These are phyloP conservation scores for Andrographis paniculata DNA, from an alignment of 305 asterid species.

Conservation along the genomic window DNA sequence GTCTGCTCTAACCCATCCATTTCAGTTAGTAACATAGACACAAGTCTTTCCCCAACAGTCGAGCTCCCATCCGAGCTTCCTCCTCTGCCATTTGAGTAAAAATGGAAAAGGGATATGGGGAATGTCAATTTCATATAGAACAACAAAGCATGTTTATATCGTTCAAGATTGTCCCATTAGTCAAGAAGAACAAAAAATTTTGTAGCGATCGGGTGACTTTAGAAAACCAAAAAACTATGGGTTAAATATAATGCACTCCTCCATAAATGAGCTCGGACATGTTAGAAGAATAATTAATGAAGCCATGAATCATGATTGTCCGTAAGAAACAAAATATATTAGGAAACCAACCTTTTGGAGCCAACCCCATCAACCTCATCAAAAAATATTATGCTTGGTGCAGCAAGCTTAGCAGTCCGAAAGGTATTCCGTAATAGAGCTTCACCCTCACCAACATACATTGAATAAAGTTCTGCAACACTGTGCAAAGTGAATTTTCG, in stretches of 20 bases:
- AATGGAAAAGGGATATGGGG: slow-evolving; percentile 1
- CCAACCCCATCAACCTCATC: slow-evolving; percentile 95
- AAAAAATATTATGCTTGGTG: slow-evolving; percentile 93
- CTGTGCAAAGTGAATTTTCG: slow-evolving; percentile 33
- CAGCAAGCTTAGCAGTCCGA: slow-evolving; percentile 86
- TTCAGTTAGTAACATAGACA: slow-evolving; percentile 85
- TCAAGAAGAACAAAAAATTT: not conserved
- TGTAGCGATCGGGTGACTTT: not conserved
- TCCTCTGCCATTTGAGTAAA: slow-evolving; percentile 45
- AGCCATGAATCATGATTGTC: not conserved
- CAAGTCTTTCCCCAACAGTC: slow-evolving; percentile 74
- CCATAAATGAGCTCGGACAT: not conserved
- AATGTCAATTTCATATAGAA: not conserved
- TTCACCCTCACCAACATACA: slow-evolving; percentile 99
- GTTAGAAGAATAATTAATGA: not conserved
- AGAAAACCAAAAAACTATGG: not conserved
- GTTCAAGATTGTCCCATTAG: not conserved
- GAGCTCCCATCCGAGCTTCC: slow-evolving; percentile 67
- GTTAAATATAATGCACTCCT: not conserved
- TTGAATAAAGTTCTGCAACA: slow-evolving; percentile 85
- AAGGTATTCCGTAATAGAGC: slow-evolving; percentile 82
- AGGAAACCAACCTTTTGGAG: slow-evolving; percentile 46
- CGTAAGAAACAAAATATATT: not conserved
- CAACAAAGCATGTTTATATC: not conserved
- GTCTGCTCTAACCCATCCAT: slow-evolving; percentile 98